Evolutionary conservation across 164 flowering plant genomes (phyloP), one percentile per base, ranked within the genome.

Genomic region (Macadamia integrifolia): DNA sequence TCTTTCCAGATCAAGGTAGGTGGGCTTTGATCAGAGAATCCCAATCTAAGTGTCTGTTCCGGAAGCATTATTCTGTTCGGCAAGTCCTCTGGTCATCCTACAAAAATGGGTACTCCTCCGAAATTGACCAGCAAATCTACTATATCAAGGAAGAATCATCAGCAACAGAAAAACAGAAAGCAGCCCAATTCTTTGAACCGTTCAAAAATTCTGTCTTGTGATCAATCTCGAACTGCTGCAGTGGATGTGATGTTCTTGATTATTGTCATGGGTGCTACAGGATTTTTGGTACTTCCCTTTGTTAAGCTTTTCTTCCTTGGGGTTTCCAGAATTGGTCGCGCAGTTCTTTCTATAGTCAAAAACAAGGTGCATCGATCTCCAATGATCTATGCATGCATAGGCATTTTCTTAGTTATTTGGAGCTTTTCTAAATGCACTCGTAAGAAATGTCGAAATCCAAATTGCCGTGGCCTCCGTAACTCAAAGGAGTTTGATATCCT

Each of bases 401-500:
- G 91, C 56, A 56, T 89, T 30, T 68, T 74, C 6, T 78, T 80
- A 13, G 87, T 85, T 64, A 71, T 75, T 12, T 85, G 84, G 86
- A 79, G 67, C 30, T 74, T 89, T 14, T 17, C 81, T 8, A 30
- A 77, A 7, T 85, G 77, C 43, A 73, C 74, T 0, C 70, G 58
- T 61, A 72, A 78, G 61, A 85, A 78, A 72, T 93, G 98, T 60
- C 91, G 89, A 65, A 88, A 84, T 30, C 87, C 84, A 1, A 81
- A 80, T 57, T 93, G 98, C 66, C 84, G 75, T 43, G 93, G 98
- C 42, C 88, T 93, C 0, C 77, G 80, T 6, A 82, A 86, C 73
- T 89, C 95, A 0, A 91, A 91, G 1, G 90, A 91, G 69, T 93
- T 93, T 44, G 96, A 89, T 82, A 89, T 91, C 61, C 97, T 89